Conservation (phyloP, 164 flowering plant genomes). For the Dillenia suffruticosa region DNA sequence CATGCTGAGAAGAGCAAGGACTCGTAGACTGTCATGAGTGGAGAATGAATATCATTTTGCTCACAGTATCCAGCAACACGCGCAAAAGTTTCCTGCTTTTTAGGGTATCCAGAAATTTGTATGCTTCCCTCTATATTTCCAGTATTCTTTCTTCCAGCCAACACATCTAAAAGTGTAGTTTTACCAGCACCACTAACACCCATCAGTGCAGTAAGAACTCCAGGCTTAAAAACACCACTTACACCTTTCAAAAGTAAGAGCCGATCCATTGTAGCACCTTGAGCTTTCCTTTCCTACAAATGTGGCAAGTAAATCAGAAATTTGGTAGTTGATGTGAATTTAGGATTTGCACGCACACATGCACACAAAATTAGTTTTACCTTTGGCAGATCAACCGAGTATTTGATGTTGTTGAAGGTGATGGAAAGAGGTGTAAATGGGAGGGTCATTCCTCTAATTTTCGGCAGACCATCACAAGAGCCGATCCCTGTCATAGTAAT, state of each 20-base stretch:
- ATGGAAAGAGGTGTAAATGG: slow-evolving; percentile 43
- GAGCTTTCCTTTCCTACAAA: slow-evolving; percentile 16
- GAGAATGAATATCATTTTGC: slow-evolving; percentile 53
- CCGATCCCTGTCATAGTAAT: no score
- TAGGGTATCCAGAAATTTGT: slow-evolving; percentile 44
- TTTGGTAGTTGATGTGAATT: background rate
- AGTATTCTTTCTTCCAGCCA: slow-evolving; percentile 48
- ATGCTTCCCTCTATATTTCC: slow-evolving; percentile 45
- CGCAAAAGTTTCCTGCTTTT: slow-evolving; percentile 50
- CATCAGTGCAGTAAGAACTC: slow-evolving; percentile 52
- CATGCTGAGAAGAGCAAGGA: slow-evolving; percentile 46
- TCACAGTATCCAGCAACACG: slow-evolving; percentile 53
- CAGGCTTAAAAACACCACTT: slow-evolving; percentile 52
- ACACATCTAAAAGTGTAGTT: slow-evolving; percentile 49
- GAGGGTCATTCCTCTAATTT: slow-evolving; percentile 42
- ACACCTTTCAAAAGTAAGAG: slow-evolving; percentile 36
- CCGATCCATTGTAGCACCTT: slow-evolving; percentile 26
- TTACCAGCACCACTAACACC: slow-evolving; percentile 64
- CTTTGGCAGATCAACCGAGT: slow-evolving; percentile 53
- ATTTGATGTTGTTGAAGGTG: slow-evolving; percentile 36
- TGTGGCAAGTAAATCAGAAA: background rate
- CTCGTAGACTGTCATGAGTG: slow-evolving; percentile 40
- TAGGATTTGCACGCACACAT: background rate
- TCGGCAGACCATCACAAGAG: slow-evolving; percentile 2
- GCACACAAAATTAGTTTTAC: slow-evolving; percentile 14